phyloP scores from a whole-genome alignment of 805 yeast species.

The Hanseniaspora jakobsenii region DNA sequence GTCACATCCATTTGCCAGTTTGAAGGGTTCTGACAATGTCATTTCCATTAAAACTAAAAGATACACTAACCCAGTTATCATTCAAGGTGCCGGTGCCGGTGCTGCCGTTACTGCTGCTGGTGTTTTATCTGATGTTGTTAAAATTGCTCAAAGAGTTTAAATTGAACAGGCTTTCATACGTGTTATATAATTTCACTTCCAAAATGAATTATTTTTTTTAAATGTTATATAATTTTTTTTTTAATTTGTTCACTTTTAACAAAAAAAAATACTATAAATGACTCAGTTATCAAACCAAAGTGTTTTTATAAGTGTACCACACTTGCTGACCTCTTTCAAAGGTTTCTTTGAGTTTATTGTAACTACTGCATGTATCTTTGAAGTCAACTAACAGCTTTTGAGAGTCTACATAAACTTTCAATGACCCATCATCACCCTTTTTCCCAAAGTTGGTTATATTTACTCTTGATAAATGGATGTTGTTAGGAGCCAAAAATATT shows the following conservation, averaged over 20 bases:
- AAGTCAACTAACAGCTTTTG: slow-evolving; percentile 64
- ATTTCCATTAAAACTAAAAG: slow-evolving; percentile 84
- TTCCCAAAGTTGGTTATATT: slow-evolving; percentile 35
- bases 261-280: neutral
- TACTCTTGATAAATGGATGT: slow-evolving; percentile 64
- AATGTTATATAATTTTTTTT: neutral
- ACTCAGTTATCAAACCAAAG: neutral
- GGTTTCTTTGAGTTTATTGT: slow-evolving; percentile 36
- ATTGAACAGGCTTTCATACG: no score
- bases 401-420: slow-evolving; percentile 42
- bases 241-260: neutral
- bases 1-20: slow-evolving; percentile 89
- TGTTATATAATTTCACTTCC: slow-evolving; percentile 25
- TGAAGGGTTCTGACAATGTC: slow-evolving; percentile 93
- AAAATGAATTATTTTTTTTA: neutral
- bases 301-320: slow-evolving; percentile 4
- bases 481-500: slow-evolving; percentile 75
- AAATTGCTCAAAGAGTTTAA: slow-evolving; percentile 86
- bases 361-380: slow-evolving; percentile 47
- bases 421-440: slow-evolving; percentile 25
- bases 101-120: slow-evolving; percentile 73
- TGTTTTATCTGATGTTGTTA: slow-evolving; percentile 85
- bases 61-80: slow-evolving; percentile 81
- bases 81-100: slow-evolving; percentile 97
- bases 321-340: slow-evolving; percentile 47